Conservation (phyloP, 1,284 basidiomycete species). For the Anthracocystis setariae region DNA sequence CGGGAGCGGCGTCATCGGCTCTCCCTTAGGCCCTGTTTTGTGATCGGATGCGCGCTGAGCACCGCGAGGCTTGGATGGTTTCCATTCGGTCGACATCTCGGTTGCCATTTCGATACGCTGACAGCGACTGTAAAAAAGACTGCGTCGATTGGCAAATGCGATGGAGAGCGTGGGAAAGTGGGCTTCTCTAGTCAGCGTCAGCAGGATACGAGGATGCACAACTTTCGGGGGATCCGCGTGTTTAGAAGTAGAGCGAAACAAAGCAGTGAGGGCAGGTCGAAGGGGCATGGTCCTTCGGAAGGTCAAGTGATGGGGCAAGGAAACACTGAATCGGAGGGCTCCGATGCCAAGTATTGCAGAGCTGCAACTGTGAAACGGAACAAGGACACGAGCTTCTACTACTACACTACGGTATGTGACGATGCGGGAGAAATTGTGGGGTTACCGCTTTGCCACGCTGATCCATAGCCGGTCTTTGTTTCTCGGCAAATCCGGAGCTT, state of each 20-base stretch:
- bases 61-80: constrained; percentile 42
- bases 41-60: constrained; percentile 49
- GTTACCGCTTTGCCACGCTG: not conserved
- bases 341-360: constrained; percentile 7
- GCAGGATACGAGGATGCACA: not conserved
- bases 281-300: constrained; percentile 20
- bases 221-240: constrained; percentile 17
- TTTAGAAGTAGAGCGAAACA: constrained; percentile 15
- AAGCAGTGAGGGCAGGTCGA: constrained; percentile 3
- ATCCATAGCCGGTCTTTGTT: not conserved
- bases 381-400: constrained; percentile 1
- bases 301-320: not conserved
- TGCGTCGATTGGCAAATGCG: not conserved
- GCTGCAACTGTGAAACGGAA: not conserved
- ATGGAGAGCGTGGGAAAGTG: constrained; percentile 19
- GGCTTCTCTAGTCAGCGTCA: not conserved
- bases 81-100: constrained; percentile 25
- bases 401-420: not conserved
- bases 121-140: constrained; percentile 18
- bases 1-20: constrained; percentile 60
- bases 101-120: constrained; percentile 27
- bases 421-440: not conserved
- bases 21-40: constrained; percentile 52
- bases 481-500: not conserved
- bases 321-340: constrained; percentile 1